Conservation (phyloP, 441 rosid species). For the Breynia disticha region DNA sequence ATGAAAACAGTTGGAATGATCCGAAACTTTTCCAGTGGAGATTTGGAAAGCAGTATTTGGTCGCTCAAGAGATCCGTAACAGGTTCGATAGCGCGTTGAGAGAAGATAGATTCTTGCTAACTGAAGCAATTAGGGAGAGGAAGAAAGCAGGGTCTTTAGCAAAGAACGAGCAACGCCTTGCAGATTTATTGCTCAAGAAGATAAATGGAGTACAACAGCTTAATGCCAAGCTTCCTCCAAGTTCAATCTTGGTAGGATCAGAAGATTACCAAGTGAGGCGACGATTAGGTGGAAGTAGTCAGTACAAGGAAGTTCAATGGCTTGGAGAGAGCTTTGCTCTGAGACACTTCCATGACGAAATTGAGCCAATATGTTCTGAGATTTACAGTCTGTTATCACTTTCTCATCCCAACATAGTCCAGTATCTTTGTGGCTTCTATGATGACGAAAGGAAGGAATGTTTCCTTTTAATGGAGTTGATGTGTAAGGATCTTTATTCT, state of each 20-base stretch:
- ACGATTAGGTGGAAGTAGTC: conserved; percentile 53
- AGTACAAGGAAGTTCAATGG: conserved; percentile 88
- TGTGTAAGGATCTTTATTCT: conserved; percentile 62
- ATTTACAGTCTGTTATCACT: conserved; percentile 51
- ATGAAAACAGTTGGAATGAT: conserved; percentile 73
- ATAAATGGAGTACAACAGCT: conserved; percentile 34
- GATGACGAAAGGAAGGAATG: conserved; percentile 85
- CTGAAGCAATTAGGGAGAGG: conserved; percentile 54
- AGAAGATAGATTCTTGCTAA: conserved; percentile 76
- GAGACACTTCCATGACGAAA: conserved; percentile 54
- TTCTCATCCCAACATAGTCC: conserved; percentile 76
- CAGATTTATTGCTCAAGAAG: conserved; percentile 52
- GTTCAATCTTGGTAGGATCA: conserved; percentile 53
- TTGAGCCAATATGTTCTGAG: conserved; percentile 44
- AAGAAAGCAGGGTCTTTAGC: conserved; percentile 27
- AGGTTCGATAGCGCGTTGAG: conserved; percentile 55
- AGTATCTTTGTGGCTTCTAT: conserved; percentile 59
- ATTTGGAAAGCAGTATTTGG: conserved; percentile 73
- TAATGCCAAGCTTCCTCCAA: conserved; percentile 52
- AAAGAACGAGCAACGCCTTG: conserved; percentile 56
- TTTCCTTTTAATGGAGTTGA: conserved; percentile 65
- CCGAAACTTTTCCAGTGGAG: conserved; percentile 69
- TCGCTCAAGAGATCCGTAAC: conserved; percentile 39
- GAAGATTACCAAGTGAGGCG: conserved; percentile 74
- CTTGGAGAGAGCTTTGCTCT: conserved; percentile 63